Evolutionary conservation across 2,329 filamentous ascomycete genomes (phyloP), one percentile per base, ranked within the genome.

Genomic region (Davidsoniella australis): DNA sequence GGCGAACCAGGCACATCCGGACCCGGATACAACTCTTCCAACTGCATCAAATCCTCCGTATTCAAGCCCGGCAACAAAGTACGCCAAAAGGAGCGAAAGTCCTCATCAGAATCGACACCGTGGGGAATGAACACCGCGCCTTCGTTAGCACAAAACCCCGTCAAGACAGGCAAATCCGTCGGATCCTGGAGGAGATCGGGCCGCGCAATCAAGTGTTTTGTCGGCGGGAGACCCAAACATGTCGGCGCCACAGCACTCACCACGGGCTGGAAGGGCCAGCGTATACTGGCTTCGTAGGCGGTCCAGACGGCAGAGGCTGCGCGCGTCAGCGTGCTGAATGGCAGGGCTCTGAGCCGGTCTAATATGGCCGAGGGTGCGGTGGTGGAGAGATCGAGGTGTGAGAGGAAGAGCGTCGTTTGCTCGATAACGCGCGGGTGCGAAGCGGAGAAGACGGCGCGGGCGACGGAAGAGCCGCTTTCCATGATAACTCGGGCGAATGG

Each of bases 81-180:
- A 0, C 62, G 59, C 66, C 83, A 84, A 61, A 85, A 83, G 2
- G 60, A 52, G 2, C 66, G 66, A 58, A 84, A 80, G 9, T 78
- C 68, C 0, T 60, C 62, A 9, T 70, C 63, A 2, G 64, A 66
- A 12, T 66, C 62, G 48, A 72, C 66, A 5, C 60, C 56, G 12
- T 64, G 60, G 0, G 78, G 72, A 1, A 84, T 72, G 58, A 85
- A 85, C 37, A 68, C 60, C 0, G 76, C 70, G 14, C 80, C 82
- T 60, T 86, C 82, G 57, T 85, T 78, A 38, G 75, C 73, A 61
- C 78, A 80, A 65, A 78, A 85, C 6, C 81, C 81, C 0, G 79
- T 83, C 45, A 86, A 63, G 12, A 18, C 52, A 49, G 48, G 43
- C 48, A 78, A 66, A 54, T 68, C 36, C 68, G 55, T 12, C 8